Evolutionary conservation across 164 flowering plant species (phyloP), one percentile per base, ranked within the genome.

Genomic region (Liquidambar formosana): DNA sequence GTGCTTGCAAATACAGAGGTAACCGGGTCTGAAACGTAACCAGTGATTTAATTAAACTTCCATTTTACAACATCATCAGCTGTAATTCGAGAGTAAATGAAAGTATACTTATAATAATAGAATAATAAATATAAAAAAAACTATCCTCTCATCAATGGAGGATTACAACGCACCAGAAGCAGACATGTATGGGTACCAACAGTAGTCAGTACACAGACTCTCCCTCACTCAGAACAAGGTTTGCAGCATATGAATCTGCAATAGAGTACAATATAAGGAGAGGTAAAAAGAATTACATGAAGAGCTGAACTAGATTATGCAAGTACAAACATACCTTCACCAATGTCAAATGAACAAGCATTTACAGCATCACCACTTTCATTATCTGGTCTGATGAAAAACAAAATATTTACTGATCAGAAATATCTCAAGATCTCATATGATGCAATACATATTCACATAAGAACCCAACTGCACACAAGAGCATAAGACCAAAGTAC

Each of bases 121-220:
- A 2, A 25, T 15, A 48, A 21, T 16, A 10, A 15, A 44, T 1
- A 25, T 15, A 48, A 21, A 25, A 10, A 15, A 44, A 57, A 11
- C 0, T 4, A 46, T 16, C 22, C 19, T 21, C 14, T 16, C 26
- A 27, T 56, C 8, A 57, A 15, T n/a, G 45, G 57, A 38, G 58
- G 46, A 38, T 16, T 11, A 48, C 10, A 27, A 23, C 66, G 67
- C 72, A 95, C 97, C 97, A 85, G 97, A 86, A 80, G 88, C 85
- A 63, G 89, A 80, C 99, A 93, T 95, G 88, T 81, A 85, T 0
- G 99, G 98, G 67, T 93, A 95, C 99, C 99, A 95, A 77, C 97
- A 93, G 75, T 80, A 91, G 75, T 95, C 99, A 80, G n/a, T 95
- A 91, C 11, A 91, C 87, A 56, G 99, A 84, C 74, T 93, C 99